A percentile compares a stretch with the other conserved stretches of the same genome.
Conservation (phyloP, 2,329 filamentous ascomycete genomes). For the Tricladium varicosporioides region DNA sequence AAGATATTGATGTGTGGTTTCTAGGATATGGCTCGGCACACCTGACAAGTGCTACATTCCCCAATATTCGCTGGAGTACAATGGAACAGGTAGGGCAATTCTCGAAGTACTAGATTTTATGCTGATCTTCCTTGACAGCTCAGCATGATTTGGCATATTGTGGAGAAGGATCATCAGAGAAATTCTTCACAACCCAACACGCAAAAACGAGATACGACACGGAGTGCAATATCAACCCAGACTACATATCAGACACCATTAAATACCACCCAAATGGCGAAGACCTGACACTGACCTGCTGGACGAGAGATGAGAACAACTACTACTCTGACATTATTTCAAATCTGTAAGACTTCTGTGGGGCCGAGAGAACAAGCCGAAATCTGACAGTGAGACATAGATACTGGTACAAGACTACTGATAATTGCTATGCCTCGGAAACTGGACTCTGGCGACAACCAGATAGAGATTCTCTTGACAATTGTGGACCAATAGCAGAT, state of each 20-base stretch:
- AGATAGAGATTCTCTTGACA: neutral
- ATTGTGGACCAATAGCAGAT: neutral
- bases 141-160: neutral
- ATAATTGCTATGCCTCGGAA: neutral
- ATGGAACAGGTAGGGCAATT: neutral
- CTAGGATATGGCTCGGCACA: neutral
- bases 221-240: neutral
- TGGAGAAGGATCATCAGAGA: neutral
- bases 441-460: neutral
- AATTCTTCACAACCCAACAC: neutral
- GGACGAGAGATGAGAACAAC: neutral
- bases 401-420: neutral
- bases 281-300: neutral
- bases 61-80: neutral
- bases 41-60: neutral
- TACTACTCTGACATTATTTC: neutral
- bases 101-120: neutral
- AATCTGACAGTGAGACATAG: neutral
- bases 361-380: neutral
- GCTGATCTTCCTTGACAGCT: neutral
- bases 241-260: neutral
- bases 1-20: neutral
- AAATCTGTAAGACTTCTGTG: neutral
- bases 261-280: neutral
- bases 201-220: neutral